Percentiles rank a stretch among this genome's conserved stretches.
Evolutionary conservation across 1,284 basidiomycete genomes (phyloP).

Genomic region (Sphaerobolus stellatus): DNA sequence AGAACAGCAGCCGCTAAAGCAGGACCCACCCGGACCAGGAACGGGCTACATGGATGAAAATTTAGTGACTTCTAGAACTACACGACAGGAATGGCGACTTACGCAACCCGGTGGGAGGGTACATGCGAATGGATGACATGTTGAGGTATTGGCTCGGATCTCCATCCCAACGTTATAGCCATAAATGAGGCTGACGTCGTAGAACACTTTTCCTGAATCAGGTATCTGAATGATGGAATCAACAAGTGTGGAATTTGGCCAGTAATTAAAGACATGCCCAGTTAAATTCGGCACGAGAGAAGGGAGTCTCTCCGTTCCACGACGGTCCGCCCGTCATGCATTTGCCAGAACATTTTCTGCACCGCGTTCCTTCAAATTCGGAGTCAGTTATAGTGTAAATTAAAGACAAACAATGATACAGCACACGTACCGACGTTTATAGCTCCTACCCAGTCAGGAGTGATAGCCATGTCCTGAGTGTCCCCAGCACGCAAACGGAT

Average conservation of each 20-base stretch:
- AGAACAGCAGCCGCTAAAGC: constrained; percentile 31
- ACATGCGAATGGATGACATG: constrained; percentile 30
- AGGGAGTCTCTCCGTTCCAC: constrained; percentile 31
- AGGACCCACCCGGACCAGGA: constrained; percentile 24
- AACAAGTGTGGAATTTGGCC: neutral
- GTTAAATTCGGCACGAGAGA: constrained; percentile 34
- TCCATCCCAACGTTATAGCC: constrained; percentile 38
- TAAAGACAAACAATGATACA: too few species aligned
- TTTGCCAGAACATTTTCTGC: constrained; percentile 19
- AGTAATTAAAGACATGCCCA: constrained; percentile 15
- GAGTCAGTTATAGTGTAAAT: too few species aligned
- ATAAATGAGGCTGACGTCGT: constrained; percentile 38
- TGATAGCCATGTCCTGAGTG: too few species aligned
- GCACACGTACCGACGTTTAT: too few species aligned
- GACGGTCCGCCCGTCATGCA: constrained; percentile 33
- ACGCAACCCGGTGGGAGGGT: constrained; percentile 23
- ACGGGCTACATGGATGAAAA: constrained; percentile 26
- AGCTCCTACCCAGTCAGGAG: too few species aligned
- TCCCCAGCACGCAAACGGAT: too few species aligned
- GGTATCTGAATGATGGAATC: constrained; percentile 20
- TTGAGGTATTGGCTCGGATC: too few species aligned
- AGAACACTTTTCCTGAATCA: constrained; percentile 32
- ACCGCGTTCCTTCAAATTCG: constrained; percentile 28
- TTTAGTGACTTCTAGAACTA: too few species aligned
- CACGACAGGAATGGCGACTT: constrained; percentile 1